A percentile compares a stretch with the other conserved stretches of the same genome.
Conservation (phyloP, 257 asterid species). For the Solanum etuberosum region DNA sequence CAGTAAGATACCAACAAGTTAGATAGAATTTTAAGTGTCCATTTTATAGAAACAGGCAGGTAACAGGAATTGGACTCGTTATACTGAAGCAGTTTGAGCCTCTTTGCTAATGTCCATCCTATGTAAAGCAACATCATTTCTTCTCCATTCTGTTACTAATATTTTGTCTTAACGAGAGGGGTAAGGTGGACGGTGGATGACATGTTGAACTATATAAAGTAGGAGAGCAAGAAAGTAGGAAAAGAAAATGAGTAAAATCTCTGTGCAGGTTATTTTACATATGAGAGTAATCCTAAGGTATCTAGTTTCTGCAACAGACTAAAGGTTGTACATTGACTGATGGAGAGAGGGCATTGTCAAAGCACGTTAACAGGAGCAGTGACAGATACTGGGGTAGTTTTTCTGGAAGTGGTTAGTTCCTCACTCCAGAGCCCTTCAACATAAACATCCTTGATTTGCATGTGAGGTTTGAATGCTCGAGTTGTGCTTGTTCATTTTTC, state of each 20-base stretch:
- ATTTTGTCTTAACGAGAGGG: background rate
- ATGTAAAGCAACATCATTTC: background rate
- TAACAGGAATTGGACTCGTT: background rate
- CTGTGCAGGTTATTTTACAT: background rate
- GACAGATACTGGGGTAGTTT: conserved; percentile 60
- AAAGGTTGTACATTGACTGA: conserved; percentile 54
- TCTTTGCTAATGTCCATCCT: background rate
- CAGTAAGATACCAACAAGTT: background rate
- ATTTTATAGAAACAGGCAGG: background rate
- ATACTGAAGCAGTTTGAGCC: background rate
- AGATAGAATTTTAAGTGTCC: background rate
- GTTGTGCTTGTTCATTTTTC: background rate
- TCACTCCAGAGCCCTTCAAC: conserved; percentile 2
- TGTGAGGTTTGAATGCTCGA: background rate
- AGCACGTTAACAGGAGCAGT: conserved; percentile 63
- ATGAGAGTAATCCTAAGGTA: background rate
- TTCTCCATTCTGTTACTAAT: background rate
- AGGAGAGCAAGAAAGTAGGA: background rate
- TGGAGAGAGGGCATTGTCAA: conserved; percentile 90
- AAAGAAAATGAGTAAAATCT: background rate
- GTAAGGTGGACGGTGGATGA: background rate
- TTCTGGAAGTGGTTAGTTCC: conserved; percentile 61
- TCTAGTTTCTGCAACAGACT: conserved; percentile 33
- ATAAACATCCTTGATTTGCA: background rate
- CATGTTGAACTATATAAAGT: background rate